Base-by-base conservation (phyloP, 495 filamentous ascomycete genomes). In the Penicillium coprophilum region DNA sequence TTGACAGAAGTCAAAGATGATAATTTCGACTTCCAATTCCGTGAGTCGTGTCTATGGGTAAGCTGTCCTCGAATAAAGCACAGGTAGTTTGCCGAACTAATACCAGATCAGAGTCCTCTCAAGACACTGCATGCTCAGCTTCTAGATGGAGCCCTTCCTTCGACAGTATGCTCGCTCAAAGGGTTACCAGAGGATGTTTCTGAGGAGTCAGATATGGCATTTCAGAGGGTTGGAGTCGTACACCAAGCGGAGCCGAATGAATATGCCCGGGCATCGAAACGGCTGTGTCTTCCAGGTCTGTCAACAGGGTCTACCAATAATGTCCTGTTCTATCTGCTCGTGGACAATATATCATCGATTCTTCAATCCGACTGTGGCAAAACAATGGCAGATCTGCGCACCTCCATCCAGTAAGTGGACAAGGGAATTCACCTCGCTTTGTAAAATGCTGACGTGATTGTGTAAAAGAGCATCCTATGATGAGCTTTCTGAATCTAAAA, bases 1-100 rank as follows among this genome's bases (percentile, higher is more conserved):
- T 47, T 77, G 11, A 45, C 30, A 13, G 57, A 71, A 34, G 45
- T 71, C 21, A 59, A 61, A 23, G 59, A 60, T 11, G 57, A 46
- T 17, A 34, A 58, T 46, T 15, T n/a, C 9, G 43, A 39, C 15
- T 51, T 55, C 20, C 34, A 63, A 17, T 20, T 43, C 3, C 55
- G 71, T 36, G 69, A 71, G 19, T 38, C 60, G 21, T 27, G 62
- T 50, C 59, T 77, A 12, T 61, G 58, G 66, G 73, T 77, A 71
- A 56, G 19, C 32, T 43, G 43, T 45, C 32, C 23, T 32, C 17
- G 10, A 15, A 2, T 30, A 23, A 6, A 19, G 15, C 39, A 27
- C 6, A 34, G 19, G 41, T 12, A 31, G 4, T 39, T 32, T 1
- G 12, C 58, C 19, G 38, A 24, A 46, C 70, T 74, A 50, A 76